Evolutionary conservation across 2,329 filamentous ascomycete species (phyloP).

Genomic region (Ceratocystiopsis minuta): DNA sequence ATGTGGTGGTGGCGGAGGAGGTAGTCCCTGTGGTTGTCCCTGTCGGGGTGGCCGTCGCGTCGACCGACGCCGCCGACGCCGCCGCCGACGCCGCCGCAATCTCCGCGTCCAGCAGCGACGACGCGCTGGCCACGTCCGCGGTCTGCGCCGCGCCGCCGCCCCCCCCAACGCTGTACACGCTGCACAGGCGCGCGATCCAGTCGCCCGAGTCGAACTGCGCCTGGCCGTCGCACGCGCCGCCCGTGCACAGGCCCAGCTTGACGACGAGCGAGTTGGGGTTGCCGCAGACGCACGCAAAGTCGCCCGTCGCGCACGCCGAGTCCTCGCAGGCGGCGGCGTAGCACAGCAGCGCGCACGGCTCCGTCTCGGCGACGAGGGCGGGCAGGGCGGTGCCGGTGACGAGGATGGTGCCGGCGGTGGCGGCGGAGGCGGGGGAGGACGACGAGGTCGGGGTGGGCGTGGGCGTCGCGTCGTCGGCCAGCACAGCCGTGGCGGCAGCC

Average conservation of each 20-base stretch:
- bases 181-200: constrained; percentile 9
- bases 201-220: constrained; percentile 7
- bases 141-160: not conserved
- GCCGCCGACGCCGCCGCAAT: constrained; percentile 2
- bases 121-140: constrained; percentile 5
- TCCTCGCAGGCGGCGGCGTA: constrained; percentile 9
- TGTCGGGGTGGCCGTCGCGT: too few relatives aligned
- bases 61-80: not conserved
- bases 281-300: constrained; percentile 9
- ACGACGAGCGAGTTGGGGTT: constrained; percentile 11
- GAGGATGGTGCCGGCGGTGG: not conserved
- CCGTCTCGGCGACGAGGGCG: constrained; percentile 5
- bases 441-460: not conserved
- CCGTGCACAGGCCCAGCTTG: constrained; percentile 10
- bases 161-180: constrained; percentile 1
- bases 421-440: not conserved
- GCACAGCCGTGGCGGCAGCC: not conserved
- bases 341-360: constrained; percentile 8
- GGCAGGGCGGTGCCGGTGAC: constrained; percentile 8
- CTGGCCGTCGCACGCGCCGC: constrained; percentile 6
- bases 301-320: constrained; percentile 5
- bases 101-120: constrained; percentile 3
- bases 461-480: not conserved
- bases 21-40: not conserved
- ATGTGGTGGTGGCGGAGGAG: not conserved